Evolutionary conservation across 345 rosid species (phyloP), one percentile per base, ranked within the genome.

Genomic region (Fremontodendron californicum): DNA sequence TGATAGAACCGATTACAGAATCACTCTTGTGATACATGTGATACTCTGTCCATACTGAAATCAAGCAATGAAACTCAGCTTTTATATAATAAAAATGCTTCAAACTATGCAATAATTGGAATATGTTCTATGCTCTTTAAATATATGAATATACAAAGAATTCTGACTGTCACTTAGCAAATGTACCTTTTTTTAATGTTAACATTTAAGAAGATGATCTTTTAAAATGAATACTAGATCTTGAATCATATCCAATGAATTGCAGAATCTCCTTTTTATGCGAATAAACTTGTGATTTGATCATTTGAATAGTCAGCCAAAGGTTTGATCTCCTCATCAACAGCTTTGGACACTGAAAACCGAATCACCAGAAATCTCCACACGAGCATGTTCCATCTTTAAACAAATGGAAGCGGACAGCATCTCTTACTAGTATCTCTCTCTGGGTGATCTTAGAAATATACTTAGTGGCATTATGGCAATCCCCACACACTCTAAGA

Each of bases 341-440:
- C 51, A 51, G 68, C 29, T 77, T 54, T 54, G 45, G 65, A 64
- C 67, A 23, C 54, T 66, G 79, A 79, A 23, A 57, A 66, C 58
- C 52, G 21, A 75, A 75, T 91, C 84, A 95, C 99, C 99, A 93
- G 84, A 95, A 95, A 86, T 95, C 98, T 78, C 97, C 96, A 3
- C 98, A 95, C 33, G 97, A 95, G 83, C 99, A 95, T 9, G 80
- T 81, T 83, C 99, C 99, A 90, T 90, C 90, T 85, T 88, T 92
- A 71, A 92, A 95, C 68, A 86, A 85, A 85, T 95, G 98, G 85
- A 88, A 93, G 75, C 99, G 84, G 16, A 87, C 97, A 75, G 98
- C 86, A 84, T 95, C 98, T 89, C 98, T 88, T 66, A 95, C 96
- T 27, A 95, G 87, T 63, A 95, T 95, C 85, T 95, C 99, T 82